Percentiles rank a stretch among this genome's conserved stretches.
phyloP scores from a whole-genome alignment of 805 yeast genomes.

The Metschnikowia aberdeeniae region DNA sequence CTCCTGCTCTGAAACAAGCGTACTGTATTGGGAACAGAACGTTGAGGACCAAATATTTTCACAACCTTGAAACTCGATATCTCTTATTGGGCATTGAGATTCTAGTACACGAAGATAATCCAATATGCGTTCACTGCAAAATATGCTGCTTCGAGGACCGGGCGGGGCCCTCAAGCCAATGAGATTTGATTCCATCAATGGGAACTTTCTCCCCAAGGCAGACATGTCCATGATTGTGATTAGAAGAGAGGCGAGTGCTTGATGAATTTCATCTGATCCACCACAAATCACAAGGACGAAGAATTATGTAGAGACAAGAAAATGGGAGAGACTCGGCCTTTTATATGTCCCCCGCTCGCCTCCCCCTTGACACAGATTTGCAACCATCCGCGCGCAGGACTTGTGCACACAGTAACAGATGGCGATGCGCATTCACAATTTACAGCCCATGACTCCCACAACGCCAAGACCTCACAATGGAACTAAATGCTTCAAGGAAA shows the following conservation, averaged over 20 bases:
- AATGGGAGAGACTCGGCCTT: neutral
- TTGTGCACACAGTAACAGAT: neutral
- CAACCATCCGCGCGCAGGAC: constrained; percentile 5
- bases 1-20: neutral
- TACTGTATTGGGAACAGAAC: neutral
- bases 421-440: neutral
- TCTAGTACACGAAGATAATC: neutral
- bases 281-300: too few species aligned
- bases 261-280: too few species aligned
- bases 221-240: neutral
- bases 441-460: neutral
- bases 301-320: neutral
- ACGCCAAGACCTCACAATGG: neutral
- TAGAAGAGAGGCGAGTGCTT: too few species aligned
- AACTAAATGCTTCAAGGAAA: constrained; percentile 4
- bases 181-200: constrained; percentile 2
- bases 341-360: neutral
- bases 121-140: neutral
- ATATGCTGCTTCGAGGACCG: neutral
- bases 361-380: constrained; percentile 3
- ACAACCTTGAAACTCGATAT: neutral
- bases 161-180: constrained; percentile 1
- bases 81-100: neutral
- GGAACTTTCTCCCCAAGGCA: neutral
- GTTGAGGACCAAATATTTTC: neutral